Evolutionary conservation across 2,329 filamentous ascomycete species (phyloP).

Genomic region (Fusarium sarcochroum): DNA sequence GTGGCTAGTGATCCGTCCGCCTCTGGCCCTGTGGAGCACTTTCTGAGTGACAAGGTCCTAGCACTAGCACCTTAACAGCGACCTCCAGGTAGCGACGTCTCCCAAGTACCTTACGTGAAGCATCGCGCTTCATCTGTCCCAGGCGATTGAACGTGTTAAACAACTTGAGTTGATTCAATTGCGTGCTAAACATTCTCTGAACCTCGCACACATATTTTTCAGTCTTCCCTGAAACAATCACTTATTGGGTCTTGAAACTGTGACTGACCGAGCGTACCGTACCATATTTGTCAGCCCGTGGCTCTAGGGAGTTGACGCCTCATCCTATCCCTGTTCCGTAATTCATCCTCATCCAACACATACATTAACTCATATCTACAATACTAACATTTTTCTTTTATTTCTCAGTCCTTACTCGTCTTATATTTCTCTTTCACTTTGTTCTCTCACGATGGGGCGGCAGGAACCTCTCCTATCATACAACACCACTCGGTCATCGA

Average conservation of each 20-base stretch:
- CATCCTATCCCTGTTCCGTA: slow-evolving; percentile 30
- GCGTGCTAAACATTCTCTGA: neutral
- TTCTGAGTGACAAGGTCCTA: neutral
- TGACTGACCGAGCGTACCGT: neutral
- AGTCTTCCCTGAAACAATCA: neutral
- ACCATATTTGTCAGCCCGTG: slow-evolving; percentile 36
- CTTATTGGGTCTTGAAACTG: neutral
- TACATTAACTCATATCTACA: slow-evolving; percentile 2
- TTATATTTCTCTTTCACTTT: neutral
- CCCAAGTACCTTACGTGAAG: slow-evolving; percentile 5
- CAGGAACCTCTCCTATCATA: slow-evolving; percentile 43
- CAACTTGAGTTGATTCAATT: neutral
- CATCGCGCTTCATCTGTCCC: neutral
- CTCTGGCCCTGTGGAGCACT: no score
- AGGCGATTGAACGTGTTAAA: neutral
- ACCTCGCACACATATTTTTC: neutral
- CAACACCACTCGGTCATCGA: slow-evolving; percentile 30
- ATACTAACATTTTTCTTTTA: neutral
- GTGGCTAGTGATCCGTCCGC: neutral
- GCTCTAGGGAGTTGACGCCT: slow-evolving; percentile 14
- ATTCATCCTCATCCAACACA: slow-evolving; percentile 9
- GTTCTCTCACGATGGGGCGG: slow-evolving; percentile 35
- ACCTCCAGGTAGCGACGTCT: neutral
- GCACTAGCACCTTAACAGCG: slow-evolving; percentile 3
- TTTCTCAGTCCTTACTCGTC: slow-evolving; percentile 1